A percentile compares a stretch with the other conserved stretches of the same genome.
phyloP scores from a whole-genome alignment of 257 asterid genomes.

The Fraxinus excelsior region DNA sequence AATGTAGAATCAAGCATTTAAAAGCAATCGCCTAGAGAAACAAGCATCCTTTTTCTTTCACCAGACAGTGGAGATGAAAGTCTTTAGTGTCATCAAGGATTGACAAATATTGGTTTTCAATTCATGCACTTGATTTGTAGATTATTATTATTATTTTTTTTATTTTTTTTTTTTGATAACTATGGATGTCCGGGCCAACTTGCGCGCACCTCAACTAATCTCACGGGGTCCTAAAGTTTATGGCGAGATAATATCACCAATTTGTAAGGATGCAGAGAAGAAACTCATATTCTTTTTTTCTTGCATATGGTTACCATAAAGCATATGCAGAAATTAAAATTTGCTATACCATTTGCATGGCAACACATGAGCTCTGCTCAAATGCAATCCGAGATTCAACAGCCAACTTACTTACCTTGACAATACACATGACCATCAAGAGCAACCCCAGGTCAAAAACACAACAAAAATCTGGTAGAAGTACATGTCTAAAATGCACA shows the following conservation, averaged over 20 bases:
- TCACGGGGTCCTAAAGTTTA: too few species aligned
- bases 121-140: background rate
- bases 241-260: background rate
- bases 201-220: too few species aligned
- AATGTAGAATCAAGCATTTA: background rate
- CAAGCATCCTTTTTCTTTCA: background rate
- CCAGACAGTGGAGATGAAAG: background rate
- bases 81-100: background rate
- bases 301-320: background rate
- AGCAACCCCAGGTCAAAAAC: background rate
- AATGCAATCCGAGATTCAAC: background rate
- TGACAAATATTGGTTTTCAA: background rate
- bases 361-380: background rate
- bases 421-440: constrained; percentile 6
- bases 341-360: background rate
- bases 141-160: too few species aligned
- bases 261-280: constrained; percentile 9
- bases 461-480: constrained; percentile 14
- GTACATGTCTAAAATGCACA: constrained; percentile 7
- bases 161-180: too few species aligned
- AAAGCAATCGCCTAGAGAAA: background rate
- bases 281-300: background rate
- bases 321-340: background rate
- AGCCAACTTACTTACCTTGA: background rate
- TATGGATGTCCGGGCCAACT: too few species aligned